Conservation (phyloP, 352 stramenopile species). For the Pythium scleroteichum region DNA sequence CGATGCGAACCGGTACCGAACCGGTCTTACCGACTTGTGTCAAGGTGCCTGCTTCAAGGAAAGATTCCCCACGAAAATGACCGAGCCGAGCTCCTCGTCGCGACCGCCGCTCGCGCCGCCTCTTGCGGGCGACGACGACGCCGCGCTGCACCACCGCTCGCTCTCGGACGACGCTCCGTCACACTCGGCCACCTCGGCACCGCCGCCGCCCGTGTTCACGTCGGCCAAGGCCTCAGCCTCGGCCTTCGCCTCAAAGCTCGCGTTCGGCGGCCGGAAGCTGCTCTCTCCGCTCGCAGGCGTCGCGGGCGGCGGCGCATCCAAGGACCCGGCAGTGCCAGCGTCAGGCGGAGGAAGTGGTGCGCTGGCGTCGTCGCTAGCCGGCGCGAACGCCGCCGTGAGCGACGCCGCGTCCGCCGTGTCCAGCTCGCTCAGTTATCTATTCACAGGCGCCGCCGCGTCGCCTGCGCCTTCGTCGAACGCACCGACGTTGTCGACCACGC, state of each 20-base stretch:
- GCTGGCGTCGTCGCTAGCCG: slow-evolving; percentile 18
- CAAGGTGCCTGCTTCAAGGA: slow-evolving; percentile 12
- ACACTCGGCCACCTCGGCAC: slow-evolving; percentile 28
- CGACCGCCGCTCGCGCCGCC: slow-evolving; percentile 6
- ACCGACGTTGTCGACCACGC: slow-evolving; percentile 5
- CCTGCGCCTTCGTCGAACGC: not conserved
- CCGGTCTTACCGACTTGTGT: not conserved
- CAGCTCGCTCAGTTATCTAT: slow-evolving; percentile 25
- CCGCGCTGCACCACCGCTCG: slow-evolving; percentile 13
- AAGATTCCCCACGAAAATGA: not conserved
- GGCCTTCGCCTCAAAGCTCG: slow-evolving; percentile 48
- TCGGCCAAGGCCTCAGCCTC: slow-evolving; percentile 54
- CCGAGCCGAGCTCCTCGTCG: slow-evolving; percentile 1
- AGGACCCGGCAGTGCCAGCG: slow-evolving; percentile 1
- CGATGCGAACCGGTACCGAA: not conserved
- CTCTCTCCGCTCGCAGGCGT: slow-evolving; percentile 44
- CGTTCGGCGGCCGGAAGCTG: slow-evolving; percentile 51
- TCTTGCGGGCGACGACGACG: slow-evolving; percentile 19
- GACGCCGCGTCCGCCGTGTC: slow-evolving; percentile 24
- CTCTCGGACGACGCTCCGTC: slow-evolving; percentile 29
- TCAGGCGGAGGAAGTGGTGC: not conserved
- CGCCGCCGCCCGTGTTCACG: slow-evolving; percentile 36
- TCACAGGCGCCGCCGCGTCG: slow-evolving; percentile 1
- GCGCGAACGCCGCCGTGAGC: slow-evolving; percentile 18
- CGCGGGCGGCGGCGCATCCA: not conserved